A percentile compares a stretch with the other conserved stretches of the same genome.
Evolutionary conservation across 2,329 filamentous ascomycete species (phyloP).

Genomic region (Paecilomyces niveus): DNA sequence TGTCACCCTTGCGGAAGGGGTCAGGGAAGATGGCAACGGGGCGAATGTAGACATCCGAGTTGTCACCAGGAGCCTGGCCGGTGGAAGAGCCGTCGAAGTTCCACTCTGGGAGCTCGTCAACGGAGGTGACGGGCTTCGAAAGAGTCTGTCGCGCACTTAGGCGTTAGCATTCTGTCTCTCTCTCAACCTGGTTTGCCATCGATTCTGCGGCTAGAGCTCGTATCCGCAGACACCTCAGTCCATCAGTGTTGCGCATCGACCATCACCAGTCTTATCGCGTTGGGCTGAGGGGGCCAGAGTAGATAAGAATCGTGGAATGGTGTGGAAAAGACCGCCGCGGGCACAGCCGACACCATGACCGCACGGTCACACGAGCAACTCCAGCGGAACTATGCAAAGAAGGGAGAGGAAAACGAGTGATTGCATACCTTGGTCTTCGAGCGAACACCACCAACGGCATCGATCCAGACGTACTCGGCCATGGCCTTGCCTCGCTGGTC

Average conservation of each 20-base stretch:
- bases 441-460: constrained; percentile 71
- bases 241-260: neutral
- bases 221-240: neutral
- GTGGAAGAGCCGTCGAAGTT: constrained; percentile 88
- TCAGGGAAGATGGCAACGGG: constrained; percentile 85
- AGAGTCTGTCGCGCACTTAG: constrained; percentile 52
- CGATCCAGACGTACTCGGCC: constrained; percentile 97
- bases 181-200: neutral
- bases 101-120: constrained; percentile 68
- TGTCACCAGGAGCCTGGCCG: constrained; percentile 83
- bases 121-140: constrained; percentile 47
- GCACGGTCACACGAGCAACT: neutral
- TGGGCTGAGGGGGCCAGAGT: neutral
- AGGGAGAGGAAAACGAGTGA: constrained; percentile 2
- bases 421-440: constrained; percentile 90
- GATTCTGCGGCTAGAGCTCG: neutral
- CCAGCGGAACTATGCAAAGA: neutral
- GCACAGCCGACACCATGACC: neutral
- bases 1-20: constrained; percentile 81
- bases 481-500: constrained; percentile 84
- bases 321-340: neutral
- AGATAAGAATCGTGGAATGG: neutral
- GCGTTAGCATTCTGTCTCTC: neutral
- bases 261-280: neutral
- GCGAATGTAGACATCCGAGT: constrained; percentile 96